phyloP scores from a whole-genome alignment of 208 protist species.

The Herpetomonas tarakana region DNA sequence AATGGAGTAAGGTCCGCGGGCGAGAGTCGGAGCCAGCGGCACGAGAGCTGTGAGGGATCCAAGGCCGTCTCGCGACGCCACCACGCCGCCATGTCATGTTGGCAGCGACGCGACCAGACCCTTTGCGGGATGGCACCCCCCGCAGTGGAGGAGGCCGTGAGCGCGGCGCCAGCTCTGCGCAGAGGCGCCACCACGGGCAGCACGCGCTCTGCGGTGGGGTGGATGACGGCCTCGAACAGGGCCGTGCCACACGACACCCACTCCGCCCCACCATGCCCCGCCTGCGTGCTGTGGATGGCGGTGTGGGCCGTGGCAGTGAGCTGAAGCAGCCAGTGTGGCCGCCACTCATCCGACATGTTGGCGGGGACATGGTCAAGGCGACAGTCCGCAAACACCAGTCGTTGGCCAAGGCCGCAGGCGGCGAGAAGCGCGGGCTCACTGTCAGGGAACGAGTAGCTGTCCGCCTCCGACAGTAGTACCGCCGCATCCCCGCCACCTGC shows the following conservation, averaged over 20 bases:
- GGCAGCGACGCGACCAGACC: background rate
- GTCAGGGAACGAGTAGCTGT: slow-evolving; percentile 18
- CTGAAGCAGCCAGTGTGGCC: slow-evolving; percentile 2
- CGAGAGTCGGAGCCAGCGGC: background rate
- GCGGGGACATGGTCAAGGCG: no score
- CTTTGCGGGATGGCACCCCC: no score
- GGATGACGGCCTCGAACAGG: background rate
- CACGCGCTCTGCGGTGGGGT: background rate
- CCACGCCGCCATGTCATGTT: background rate
- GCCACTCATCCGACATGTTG: no score
- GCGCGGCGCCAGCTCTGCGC: no score
- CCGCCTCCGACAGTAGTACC: slow-evolving; percentile 36
- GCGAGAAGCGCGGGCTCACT: slow-evolving; percentile 21
- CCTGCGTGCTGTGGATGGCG: background rate
- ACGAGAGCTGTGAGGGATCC: background rate
- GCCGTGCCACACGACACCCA: background rate
- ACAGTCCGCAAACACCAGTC: slow-evolving; percentile 35
- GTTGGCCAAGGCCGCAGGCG: slow-evolving; percentile 34
- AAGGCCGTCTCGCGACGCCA: background rate
- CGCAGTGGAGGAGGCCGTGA: no score
- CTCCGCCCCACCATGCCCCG: background rate
- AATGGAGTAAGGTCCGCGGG: background rate
- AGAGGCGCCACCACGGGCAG: no score
- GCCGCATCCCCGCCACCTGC: background rate
- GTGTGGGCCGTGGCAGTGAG: background rate